Conservation (phyloP, 1,284 basidiomycete genomes). For the Lentinus polychrous region DNA sequence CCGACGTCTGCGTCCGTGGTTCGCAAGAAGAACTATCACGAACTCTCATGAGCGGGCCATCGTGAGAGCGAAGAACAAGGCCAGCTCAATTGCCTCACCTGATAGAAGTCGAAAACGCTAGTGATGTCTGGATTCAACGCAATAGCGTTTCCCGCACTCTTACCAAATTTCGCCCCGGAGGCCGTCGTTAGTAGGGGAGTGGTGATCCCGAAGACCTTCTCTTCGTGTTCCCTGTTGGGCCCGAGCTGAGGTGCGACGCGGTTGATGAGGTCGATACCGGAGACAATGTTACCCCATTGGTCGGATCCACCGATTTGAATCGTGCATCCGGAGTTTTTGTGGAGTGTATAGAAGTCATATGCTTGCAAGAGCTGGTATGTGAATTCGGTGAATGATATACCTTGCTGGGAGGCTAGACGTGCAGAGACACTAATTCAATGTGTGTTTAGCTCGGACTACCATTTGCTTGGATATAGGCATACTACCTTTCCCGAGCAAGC, state of each 20-base stretch:
- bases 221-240: constrained; percentile 20
- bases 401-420: constrained; percentile 71
- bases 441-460: background rate
- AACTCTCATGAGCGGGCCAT: background rate
- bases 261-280: constrained; percentile 85
- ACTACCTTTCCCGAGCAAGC: constrained; percentile 86
- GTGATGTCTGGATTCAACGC: constrained; percentile 80
- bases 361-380: constrained; percentile 97
- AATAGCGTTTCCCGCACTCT: constrained; percentile 93
- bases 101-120: constrained; percentile 86
- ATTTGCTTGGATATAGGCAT: constrained; percentile 5
- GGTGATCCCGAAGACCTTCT: constrained; percentile 79
- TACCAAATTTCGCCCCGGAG: constrained; percentile 94
- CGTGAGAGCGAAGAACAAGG: background rate
- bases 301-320: constrained; percentile 96
- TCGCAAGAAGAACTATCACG: constrained; percentile 79
- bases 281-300: constrained; percentile 98
- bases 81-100: constrained; percentile 46
- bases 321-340: constrained; percentile 64
- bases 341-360: constrained; percentile 85
- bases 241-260: constrained; percentile 30
- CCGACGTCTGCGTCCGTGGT: constrained; percentile 80
- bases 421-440: constrained; percentile 54
- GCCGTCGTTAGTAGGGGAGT: constrained; percentile 91
- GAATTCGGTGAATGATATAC: constrained; percentile 97